These are phyloP conservation scores for Hemileia vastatrix DNA, from an alignment of 1,284 basidiomycete species.

Conservation along the genomic window DNA sequence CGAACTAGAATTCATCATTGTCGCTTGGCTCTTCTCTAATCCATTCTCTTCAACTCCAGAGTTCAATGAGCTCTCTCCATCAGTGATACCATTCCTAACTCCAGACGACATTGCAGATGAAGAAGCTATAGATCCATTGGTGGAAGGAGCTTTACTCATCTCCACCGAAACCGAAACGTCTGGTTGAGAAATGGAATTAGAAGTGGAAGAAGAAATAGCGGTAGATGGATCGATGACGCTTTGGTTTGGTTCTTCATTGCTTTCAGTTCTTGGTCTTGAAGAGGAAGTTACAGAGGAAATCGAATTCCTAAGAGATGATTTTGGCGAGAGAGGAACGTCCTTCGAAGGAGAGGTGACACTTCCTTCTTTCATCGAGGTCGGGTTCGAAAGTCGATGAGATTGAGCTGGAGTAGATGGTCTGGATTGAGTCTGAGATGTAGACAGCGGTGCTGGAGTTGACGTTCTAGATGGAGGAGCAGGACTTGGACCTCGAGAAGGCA, in stretches of 20 bases:
- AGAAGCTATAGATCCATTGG: neutral
- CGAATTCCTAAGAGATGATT: neutral
- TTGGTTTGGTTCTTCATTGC: neutral
- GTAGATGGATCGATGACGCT: neutral
- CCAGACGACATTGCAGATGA: neutral
- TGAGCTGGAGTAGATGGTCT: neutral
- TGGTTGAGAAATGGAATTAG: neutral
- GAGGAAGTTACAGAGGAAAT: neutral
- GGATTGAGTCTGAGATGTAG: neutral
- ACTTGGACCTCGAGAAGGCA: neutral
- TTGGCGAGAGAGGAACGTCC: neutral
- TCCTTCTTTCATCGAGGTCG: neutral
- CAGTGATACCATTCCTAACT: neutral
- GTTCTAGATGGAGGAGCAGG: slow-evolving; percentile 7
- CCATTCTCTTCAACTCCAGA: neutral
- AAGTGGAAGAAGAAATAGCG: neutral
- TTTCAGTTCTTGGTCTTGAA: neutral
- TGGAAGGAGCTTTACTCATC: neutral
- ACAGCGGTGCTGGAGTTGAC: neutral
- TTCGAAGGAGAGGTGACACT: too few species aligned
- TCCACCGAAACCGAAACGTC: neutral
- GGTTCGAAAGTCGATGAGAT: neutral
- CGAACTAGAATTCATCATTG: too few species aligned
- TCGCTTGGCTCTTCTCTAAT: too few species aligned
- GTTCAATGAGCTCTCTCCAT: neutral